Percentiles rank a stretch among this genome's conserved stretches.
phyloP scores from a whole-genome alignment of 1,284 basidiomycete species.

The Fomitopsis pinicola region DNA sequence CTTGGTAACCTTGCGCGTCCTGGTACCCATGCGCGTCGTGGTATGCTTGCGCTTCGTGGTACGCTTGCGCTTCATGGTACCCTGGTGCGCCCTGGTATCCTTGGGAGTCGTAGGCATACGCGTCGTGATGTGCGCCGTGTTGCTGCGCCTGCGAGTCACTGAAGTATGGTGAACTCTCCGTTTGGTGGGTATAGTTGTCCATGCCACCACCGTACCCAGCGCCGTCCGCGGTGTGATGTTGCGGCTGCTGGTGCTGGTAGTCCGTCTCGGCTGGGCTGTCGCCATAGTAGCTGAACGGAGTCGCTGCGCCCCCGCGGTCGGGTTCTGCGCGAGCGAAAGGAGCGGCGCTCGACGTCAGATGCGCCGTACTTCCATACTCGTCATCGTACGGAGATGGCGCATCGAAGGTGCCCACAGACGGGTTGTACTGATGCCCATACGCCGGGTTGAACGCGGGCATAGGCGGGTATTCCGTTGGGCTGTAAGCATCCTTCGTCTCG shows the following conservation, averaged over 20 bases:
- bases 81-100: background rate
- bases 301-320: constrained; percentile 7
- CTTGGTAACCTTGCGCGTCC: background rate
- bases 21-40: background rate
- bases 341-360: constrained; percentile 52
- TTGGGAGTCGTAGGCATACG: background rate
- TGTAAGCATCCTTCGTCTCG: constrained; percentile 44
- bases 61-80: background rate
- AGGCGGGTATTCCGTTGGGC: constrained; percentile 40
- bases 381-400: constrained; percentile 57
- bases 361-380: constrained; percentile 56
- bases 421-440: constrained; percentile 49
- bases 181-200: background rate
- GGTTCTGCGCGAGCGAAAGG: constrained; percentile 39
- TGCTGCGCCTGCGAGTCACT: constrained; percentile 1
- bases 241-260: constrained; percentile 14
- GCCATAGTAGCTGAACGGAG: constrained; percentile 15
- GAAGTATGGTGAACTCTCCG: background rate
- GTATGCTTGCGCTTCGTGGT: background rate
- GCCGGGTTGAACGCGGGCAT: constrained; percentile 48
- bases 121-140: constrained; percentile 6
- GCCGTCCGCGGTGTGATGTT: constrained; percentile 9
- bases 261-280: constrained; percentile 13
- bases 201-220: constrained; percentile 3
- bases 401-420: constrained; percentile 50